These are phyloP conservation scores for Trametes punicea DNA, from an alignment of 768 basidiomycete genomes.

Conservation along the genomic window DNA sequence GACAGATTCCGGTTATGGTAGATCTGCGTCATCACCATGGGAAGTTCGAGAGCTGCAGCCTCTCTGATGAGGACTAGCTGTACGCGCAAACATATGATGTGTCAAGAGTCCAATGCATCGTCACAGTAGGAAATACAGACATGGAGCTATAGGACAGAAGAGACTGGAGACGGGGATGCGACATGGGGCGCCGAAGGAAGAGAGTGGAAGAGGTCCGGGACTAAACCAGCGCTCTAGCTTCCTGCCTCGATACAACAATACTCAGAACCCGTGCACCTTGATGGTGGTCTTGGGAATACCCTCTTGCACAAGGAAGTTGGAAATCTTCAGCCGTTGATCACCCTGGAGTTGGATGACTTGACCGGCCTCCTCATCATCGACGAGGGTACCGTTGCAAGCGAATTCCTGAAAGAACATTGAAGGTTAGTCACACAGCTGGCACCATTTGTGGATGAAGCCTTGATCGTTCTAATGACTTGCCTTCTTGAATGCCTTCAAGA, in stretches of 20 bases:
- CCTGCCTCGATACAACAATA: conserved; percentile 12
- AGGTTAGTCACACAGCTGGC: conserved; percentile 7
- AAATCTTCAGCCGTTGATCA: conserved; percentile 92
- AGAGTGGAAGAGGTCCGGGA: conserved; percentile 17
- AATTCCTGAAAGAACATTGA: conserved; percentile 63
- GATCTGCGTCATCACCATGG: too few relatives aligned
- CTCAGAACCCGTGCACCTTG: conserved; percentile 87
- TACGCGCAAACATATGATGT: background rate
- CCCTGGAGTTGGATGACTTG: conserved; percentile 98
- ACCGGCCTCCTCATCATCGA: conserved; percentile 93
- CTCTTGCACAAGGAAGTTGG: conserved; percentile 79
- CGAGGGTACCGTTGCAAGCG: conserved; percentile 96
- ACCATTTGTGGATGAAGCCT: background rate
- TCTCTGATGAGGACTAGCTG: background rate
- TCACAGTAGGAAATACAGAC: conserved; percentile 29
- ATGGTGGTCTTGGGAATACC: conserved; percentile 74
- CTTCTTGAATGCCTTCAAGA: conserved; percentile 99
- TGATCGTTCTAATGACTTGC: conserved; percentile 40
- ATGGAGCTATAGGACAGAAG: conserved; percentile 23
- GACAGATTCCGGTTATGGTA: too few relatives aligned
- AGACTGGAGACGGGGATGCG: conserved; percentile 21
- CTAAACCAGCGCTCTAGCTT: conserved; percentile 21
- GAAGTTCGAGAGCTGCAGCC: background rate
- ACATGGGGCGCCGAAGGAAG: conserved; percentile 17
- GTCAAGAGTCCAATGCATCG: conserved; percentile 27